Percentiles rank a stretch among this genome's conserved stretches.
Conservation (phyloP, 2,329 filamentous ascomycete species). For the Fragosphaeria purpurea region DNA sequence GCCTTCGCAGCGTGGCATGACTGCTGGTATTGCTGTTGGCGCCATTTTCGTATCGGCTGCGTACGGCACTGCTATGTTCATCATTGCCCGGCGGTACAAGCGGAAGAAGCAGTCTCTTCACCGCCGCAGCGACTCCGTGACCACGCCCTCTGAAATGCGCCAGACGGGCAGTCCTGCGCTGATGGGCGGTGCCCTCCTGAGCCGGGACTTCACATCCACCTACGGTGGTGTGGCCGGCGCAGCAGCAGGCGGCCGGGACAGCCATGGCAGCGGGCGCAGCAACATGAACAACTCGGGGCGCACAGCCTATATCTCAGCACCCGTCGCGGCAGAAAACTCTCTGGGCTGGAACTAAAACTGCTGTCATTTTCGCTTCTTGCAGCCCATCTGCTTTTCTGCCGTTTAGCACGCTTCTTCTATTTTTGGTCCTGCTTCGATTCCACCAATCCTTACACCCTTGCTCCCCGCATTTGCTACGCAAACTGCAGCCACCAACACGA, state of each 20-base stretch:
- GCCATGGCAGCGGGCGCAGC: slow-evolving; percentile 43
- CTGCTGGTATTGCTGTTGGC: slow-evolving; percentile 62
- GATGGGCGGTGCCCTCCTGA: slow-evolving; percentile 60
- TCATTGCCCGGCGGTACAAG: slow-evolving; percentile 83
- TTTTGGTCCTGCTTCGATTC: no score
- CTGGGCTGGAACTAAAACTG: slow-evolving; percentile 77
- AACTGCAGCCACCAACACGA: no score
- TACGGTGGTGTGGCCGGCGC: slow-evolving; percentile 41
- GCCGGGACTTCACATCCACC: slow-evolving; percentile 41
- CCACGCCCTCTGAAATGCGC: slow-evolving; percentile 47
- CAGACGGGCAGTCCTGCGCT: slow-evolving; percentile 48
- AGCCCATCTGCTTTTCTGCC: background rate
- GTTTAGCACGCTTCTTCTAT: background rate
- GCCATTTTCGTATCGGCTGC: slow-evolving; percentile 68
- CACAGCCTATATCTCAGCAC: slow-evolving; percentile 68
- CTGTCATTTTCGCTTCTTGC: slow-evolving; percentile 1
- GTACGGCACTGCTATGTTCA: slow-evolving; percentile 93
- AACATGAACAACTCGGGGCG: slow-evolving; percentile 44
- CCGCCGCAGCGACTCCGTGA: slow-evolving; percentile 67
- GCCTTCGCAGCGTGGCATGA: slow-evolving; percentile 51
- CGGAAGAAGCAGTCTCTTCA: slow-evolving; percentile 70
- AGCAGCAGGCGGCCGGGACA: slow-evolving; percentile 40
- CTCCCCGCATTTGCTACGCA: no score
- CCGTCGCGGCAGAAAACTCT: slow-evolving; percentile 88
- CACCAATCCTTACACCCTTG: no score